Base-by-base conservation (phyloP, 257 asterid species). In the Striga asiatica region DNA sequence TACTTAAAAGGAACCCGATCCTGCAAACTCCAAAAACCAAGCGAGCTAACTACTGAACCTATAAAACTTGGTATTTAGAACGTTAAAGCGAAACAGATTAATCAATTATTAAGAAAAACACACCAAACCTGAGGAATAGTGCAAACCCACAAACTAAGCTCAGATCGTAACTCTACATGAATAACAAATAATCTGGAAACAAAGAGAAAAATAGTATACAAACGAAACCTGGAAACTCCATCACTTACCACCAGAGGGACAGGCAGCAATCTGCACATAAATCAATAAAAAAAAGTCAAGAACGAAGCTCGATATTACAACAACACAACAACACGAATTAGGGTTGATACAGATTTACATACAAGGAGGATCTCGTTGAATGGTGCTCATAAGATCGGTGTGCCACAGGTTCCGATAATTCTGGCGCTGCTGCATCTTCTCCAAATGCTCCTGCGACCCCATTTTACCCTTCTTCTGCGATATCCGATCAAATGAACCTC, bases 391-490 rank as follows among this genome's bases (percentile, higher is more conserved):
- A 22, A 92, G 99, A 84, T 92, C 99, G 61, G 96, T 83, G 74
- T 92, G 98, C 98, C 99, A 92, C 32, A 92, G 65, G 57, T 88
- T 92, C 22, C 94, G 88, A 61, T 80, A 92, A 64, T 76, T 78
- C 76, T 84, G 95, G 5, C 97, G 94, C 69, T 69, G 76, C 79
- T 91, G 81, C 97, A 91, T 82, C 82, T 84, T 84, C 2, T 88
- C 92, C 71, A 88, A 13, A 29, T 74, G 69, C 47, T n/a, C 60
- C 64, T 78, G 67, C 84, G 85, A 66, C 77, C 68, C 81, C 96
- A 89, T 89, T 46, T 50, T 39, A 2, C 24, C 7, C 52, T 20
- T 62, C 32, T 11, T 52, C 61, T 50, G 27, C 62, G 42, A 24
- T n/a, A 43, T 41, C 55, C 56, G 16, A 45, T 3, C 3, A 64